A percentile compares a stretch with the other conserved stretches of the same genome.
phyloP scores from a whole-genome alignment of 2,329 filamentous ascomycete genomes.

The Trichophyton benhamiae region DNA sequence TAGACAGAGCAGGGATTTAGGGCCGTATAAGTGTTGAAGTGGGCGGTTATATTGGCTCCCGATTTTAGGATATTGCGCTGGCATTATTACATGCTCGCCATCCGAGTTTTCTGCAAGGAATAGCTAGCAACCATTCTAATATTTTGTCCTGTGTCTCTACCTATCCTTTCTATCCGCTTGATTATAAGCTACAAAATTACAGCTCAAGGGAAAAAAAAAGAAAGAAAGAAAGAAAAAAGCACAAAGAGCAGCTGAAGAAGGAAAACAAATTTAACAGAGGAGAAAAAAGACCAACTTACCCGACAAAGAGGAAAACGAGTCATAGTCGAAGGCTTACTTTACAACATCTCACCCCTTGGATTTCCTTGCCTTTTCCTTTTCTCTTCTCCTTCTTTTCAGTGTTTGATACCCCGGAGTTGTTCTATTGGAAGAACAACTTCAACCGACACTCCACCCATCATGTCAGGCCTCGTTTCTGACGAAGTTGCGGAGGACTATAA shows the following conservation, averaged over 20 bases:
- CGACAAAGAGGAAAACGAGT: conserved; percentile 8
- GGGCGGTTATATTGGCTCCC: conserved; percentile 12
- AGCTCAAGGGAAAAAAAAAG: conserved; percentile 10
- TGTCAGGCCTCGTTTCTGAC: conserved; percentile 54
- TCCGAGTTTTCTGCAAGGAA: conserved; percentile 27
- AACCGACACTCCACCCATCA: conserved; percentile 26
- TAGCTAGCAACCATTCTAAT: conserved; percentile 37
- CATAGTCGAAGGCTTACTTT: background rate
- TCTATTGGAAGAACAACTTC: background rate
- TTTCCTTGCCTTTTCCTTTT: background rate
- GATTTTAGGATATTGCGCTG: conserved; percentile 21
- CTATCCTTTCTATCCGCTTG: conserved; percentile 8
- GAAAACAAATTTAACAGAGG: conserved; percentile 9
- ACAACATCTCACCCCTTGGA: conserved; percentile 16
- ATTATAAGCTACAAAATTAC: background rate
- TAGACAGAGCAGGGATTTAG: background rate
- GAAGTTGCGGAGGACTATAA: conserved; percentile 94
- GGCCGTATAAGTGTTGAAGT: background rate
- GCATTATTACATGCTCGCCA: conserved; percentile 21
- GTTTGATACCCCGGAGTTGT: conserved; percentile 13
- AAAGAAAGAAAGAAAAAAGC: conserved; percentile 12
- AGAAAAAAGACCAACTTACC: conserved; percentile 12
- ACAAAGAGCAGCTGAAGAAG: conserved; percentile 15
- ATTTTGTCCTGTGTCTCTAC: conserved; percentile 12
- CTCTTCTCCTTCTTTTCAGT: conserved; percentile 21